These are phyloP conservation scores for Fomitopsis schrenkii DNA, from an alignment of 1,284 basidiomycete species.

Conservation along the genomic window DNA sequence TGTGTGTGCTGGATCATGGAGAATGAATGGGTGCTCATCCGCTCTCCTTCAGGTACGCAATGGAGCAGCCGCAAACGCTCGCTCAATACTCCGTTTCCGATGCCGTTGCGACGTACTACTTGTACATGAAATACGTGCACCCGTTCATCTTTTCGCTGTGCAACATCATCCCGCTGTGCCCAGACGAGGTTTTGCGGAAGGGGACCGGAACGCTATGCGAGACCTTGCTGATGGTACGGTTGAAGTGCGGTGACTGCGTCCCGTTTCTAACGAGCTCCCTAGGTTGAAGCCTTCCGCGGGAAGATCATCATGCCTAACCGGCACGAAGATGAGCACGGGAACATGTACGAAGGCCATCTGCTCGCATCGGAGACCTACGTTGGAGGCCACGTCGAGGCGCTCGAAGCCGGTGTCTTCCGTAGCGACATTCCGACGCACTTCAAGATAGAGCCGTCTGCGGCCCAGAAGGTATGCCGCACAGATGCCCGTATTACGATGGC, in stretches of 20 bases:
- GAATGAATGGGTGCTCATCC: background rate
- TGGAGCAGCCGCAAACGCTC: conserved; percentile 93
- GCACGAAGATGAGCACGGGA: conserved; percentile 90
- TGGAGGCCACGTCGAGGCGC: conserved; percentile 97
- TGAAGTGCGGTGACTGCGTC: no score
- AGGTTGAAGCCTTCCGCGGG: conserved; percentile 95
- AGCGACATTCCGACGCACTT: conserved; percentile 96
- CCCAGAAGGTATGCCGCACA: conserved; percentile 66
- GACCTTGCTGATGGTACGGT: conserved; percentile 91
- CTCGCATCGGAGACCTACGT: conserved; percentile 98
- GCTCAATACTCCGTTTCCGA: conserved; percentile 99
- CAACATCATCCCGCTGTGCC: conserved; percentile 97
- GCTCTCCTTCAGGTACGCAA: conserved; percentile 71
- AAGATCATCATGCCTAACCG: conserved; percentile 98
- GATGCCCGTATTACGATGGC: background rate
- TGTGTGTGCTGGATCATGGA: background rate
- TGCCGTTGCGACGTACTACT: conserved; percentile 98
- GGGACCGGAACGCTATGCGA: conserved; percentile 97
- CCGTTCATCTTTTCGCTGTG: conserved; percentile 99
- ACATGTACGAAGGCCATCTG: conserved; percentile 94
- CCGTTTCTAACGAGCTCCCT: conserved; percentile 1
- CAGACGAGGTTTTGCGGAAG: conserved; percentile 96
- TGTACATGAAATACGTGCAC: conserved; percentile 99
- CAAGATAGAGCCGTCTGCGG: conserved; percentile 87
- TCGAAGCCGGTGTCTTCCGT: conserved; percentile 98